phyloP scores from a whole-genome alignment of 345 rosid genomes.

The Rhodamnia argentea region DNA sequence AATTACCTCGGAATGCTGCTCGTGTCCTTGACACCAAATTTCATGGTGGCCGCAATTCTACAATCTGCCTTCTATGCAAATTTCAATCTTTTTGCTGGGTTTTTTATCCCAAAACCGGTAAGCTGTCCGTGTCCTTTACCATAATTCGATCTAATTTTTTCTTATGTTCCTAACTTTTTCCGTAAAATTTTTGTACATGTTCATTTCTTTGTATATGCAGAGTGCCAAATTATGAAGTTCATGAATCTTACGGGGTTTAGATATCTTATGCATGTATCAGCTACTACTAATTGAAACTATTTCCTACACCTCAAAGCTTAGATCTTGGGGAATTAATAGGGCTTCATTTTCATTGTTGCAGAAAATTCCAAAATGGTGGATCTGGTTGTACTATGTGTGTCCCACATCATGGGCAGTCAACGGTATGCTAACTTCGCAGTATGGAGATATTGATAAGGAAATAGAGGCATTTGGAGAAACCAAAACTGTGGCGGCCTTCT shows the following conservation, averaged over 20 bases:
- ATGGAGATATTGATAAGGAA: slow-evolving; percentile 41
- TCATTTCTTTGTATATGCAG: neutral
- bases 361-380: slow-evolving; percentile 80
- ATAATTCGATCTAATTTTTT: neutral
- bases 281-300: neutral
- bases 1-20: slow-evolving; percentile 66
- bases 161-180: neutral
- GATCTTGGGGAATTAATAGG: neutral
- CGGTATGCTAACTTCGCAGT: slow-evolving; percentile 55
- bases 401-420: slow-evolving; percentile 77
- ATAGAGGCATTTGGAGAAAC: slow-evolving; percentile 38
- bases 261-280: neutral
- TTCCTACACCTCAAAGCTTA: neutral
- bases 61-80: slow-evolving; percentile 23
- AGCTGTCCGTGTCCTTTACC: slow-evolving; percentile 3
- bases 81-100: slow-evolving; percentile 56
- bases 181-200: neutral
- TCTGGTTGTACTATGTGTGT: slow-evolving; percentile 51
- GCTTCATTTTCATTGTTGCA: slow-evolving; percentile 12
- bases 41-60: slow-evolving; percentile 40
- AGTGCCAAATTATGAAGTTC: neutral
- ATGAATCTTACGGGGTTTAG: neutral
- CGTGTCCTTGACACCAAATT: slow-evolving; percentile 56
- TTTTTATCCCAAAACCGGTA: slow-evolving; percentile 64
- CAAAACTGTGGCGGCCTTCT: slow-evolving; percentile 26